Conservation (phyloP, 371 early-diverging fungal genomes). For the Sporodiniella umbellata region DNA sequence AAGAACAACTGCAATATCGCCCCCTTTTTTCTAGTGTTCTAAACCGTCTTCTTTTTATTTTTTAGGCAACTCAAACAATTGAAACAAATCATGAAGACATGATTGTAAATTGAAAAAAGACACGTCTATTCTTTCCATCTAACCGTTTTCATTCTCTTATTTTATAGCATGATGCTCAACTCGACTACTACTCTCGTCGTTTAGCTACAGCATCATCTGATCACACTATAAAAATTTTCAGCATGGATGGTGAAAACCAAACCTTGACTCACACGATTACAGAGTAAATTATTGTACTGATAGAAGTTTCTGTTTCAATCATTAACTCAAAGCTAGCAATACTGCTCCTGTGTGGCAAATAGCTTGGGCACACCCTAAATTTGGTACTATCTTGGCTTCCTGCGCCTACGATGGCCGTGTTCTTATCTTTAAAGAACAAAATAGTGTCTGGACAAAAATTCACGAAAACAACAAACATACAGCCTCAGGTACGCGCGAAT, state of each 20-base stretch:
- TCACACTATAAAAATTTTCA: slow-evolving; percentile 88
- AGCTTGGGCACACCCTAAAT: slow-evolving; percentile 98
- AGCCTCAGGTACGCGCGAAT: slow-evolving; percentile 71
- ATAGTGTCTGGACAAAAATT: slow-evolving; percentile 82
- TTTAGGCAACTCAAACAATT: slow-evolving; percentile 53
- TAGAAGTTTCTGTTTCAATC: slow-evolving; percentile 2
- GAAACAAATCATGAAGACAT: slow-evolving; percentile 94
- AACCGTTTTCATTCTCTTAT: neutral
- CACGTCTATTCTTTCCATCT: slow-evolving; percentile 4
- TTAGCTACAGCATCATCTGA: slow-evolving; percentile 98
- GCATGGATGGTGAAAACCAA: slow-evolving; percentile 82
- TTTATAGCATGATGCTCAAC: slow-evolving; percentile 93
- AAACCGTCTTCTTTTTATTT: neutral
- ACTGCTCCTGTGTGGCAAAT: slow-evolving; percentile 99
- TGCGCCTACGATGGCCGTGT: slow-evolving; percentile 96
- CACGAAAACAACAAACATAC: slow-evolving; percentile 89
- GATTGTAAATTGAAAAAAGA: slow-evolving; percentile 59
- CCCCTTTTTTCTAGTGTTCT: too few relatives aligned
- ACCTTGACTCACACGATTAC: slow-evolving; percentile 65
- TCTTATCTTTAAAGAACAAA: slow-evolving; percentile 91
- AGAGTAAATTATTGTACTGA: slow-evolving; percentile 9
- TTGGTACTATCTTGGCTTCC: slow-evolving; percentile 92
- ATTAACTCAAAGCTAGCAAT: too few relatives aligned
- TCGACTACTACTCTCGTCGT: slow-evolving; percentile 96
- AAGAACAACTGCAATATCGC: too few relatives aligned